These are phyloP conservation scores for Phytopythium ostracodes DNA, from an alignment of 352 stramenopile species.

Conservation along the genomic window DNA sequence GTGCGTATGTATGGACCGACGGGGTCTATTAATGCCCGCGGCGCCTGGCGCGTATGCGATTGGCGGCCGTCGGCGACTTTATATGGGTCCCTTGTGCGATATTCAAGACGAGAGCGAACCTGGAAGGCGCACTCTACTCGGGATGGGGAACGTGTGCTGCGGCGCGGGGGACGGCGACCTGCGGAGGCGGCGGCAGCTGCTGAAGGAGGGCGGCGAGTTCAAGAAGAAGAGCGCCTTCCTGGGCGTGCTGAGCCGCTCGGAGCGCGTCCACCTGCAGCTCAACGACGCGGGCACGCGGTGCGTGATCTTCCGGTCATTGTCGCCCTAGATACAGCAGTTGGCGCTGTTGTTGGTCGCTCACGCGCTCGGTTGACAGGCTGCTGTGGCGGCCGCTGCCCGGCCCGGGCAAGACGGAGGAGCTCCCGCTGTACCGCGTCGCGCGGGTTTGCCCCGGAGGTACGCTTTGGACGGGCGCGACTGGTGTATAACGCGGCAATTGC, in stretches of 20 bases:
- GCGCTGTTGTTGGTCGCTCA: not conserved
- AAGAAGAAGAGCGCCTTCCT: conserved; percentile 68
- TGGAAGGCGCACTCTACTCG: no score
- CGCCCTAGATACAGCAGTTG: not conserved
- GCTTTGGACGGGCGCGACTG: not conserved
- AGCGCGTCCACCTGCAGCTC: conserved; percentile 56
- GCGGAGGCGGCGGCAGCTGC: conserved; percentile 49
- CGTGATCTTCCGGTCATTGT: not conserved
- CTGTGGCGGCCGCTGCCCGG: conserved; percentile 42
- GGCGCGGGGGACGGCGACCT: conserved; percentile 51
- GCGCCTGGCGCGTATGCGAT: no score
- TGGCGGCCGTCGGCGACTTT: no score
- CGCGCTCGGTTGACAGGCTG: conserved; percentile 18
- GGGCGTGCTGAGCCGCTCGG: conserved; percentile 53
- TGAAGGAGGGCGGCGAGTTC: conserved; percentile 65
- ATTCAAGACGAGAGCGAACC: no score
- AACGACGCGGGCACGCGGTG: conserved; percentile 46
- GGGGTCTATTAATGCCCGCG: no score
- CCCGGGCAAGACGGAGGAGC: conserved; percentile 37
- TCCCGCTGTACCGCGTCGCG: conserved; percentile 46
- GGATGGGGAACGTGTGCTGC: conserved; percentile 73
- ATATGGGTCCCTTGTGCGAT: no score
- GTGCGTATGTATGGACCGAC: no score
- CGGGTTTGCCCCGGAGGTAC: conserved; percentile 55
- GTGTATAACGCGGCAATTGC: no score